Evolutionary conservation across 176 grass and related monocot genomes (phyloP).

Genomic region (Poa annua): DNA sequence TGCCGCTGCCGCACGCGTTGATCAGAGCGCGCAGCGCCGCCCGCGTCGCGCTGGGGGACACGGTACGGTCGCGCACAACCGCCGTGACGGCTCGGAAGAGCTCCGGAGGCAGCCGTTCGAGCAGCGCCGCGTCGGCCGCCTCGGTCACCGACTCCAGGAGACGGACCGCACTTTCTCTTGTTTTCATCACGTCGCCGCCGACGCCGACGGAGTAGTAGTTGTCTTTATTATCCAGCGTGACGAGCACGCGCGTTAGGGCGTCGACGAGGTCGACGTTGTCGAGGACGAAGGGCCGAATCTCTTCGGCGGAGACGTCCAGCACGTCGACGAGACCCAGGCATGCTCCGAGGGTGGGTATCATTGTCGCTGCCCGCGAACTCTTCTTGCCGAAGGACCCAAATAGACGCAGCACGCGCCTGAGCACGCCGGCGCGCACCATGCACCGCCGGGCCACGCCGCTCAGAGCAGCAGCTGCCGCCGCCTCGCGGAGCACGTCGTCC

Average conservation of each 20-base stretch:
- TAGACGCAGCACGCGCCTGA: constrained; percentile 28
- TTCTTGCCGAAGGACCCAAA: constrained; percentile 18
- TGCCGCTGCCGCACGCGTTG: constrained; percentile 32
- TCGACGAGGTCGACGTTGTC: constrained; percentile 41
- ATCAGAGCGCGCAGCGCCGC: constrained; percentile 39
- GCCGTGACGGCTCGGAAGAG: constrained; percentile 47
- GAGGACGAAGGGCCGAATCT: not conserved
- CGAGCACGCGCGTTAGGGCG: constrained; percentile 38
- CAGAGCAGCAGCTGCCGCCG: not conserved
- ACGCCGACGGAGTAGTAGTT: too few species aligned
- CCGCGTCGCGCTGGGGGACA: constrained; percentile 39
- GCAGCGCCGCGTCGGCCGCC: not conserved
- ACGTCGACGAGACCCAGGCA: constrained; percentile 36
- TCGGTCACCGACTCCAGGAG: constrained; percentile 41
- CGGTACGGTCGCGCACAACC: constrained; percentile 29
- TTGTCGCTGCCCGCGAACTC: not conserved
- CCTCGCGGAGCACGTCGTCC: constrained; percentile 14
- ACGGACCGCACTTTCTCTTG: constrained; percentile 12
- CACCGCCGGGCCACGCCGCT: constrained; percentile 18
- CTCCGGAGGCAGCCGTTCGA: constrained; percentile 30
- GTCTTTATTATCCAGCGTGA: not conserved
- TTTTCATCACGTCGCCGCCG: not conserved
- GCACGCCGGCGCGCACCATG: constrained; percentile 43
- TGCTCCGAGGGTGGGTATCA: constrained; percentile 10
- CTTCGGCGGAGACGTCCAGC: constrained; percentile 41